Evolutionary conservation across 768 basidiomycete genomes (phyloP).

Genomic region (Vishniacozyma victoriae): DNA sequence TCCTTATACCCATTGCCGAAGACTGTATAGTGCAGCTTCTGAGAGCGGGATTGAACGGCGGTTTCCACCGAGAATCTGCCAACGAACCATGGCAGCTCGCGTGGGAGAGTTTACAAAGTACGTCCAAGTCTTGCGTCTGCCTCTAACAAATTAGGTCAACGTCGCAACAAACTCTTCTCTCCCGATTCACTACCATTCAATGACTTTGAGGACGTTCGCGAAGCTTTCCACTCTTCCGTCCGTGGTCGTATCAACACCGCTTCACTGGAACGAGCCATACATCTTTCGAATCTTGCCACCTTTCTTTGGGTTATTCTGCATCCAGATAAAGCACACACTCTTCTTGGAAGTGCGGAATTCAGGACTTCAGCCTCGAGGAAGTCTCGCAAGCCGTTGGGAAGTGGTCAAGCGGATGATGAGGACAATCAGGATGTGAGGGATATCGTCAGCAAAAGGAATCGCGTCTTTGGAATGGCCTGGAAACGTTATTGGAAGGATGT

Average conservation of each 20-base stretch:
- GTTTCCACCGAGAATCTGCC: neutral
- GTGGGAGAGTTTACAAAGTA: conserved; percentile 18
- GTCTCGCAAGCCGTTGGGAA: conserved; percentile 1
- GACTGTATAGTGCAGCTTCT: conserved; percentile 27
- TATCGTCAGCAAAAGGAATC: conserved; percentile 20
- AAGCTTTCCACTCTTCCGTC: conserved; percentile 8
- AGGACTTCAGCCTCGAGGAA: no score
- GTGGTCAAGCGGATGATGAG: conserved; percentile 2
- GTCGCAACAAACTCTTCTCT: conserved; percentile 19
- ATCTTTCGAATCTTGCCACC: conserved; percentile 23
- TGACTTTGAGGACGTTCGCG: conserved; percentile 7
- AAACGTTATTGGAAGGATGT: conserved; percentile 32
- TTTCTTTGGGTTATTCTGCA: conserved; percentile 24
- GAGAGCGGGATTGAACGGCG: conserved; percentile 1
- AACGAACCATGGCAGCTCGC: conserved; percentile 7
- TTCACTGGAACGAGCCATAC: conserved; percentile 1
- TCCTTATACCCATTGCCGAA: conserved; percentile 22
- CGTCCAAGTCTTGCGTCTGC: neutral
- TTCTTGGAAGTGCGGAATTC: neutral
- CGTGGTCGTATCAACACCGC: conserved; percentile 5
- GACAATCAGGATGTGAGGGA: neutral
- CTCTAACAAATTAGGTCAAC: conserved; percentile 2
- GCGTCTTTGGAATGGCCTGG: conserved; percentile 24
- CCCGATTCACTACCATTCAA: conserved; percentile 17
- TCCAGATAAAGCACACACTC: conserved; percentile 23